Evolutionary conservation across 2,329 filamentous ascomycete species (phyloP), one percentile per base, ranked within the genome.

Genomic region (Colletotrichum falcatum): DNA sequence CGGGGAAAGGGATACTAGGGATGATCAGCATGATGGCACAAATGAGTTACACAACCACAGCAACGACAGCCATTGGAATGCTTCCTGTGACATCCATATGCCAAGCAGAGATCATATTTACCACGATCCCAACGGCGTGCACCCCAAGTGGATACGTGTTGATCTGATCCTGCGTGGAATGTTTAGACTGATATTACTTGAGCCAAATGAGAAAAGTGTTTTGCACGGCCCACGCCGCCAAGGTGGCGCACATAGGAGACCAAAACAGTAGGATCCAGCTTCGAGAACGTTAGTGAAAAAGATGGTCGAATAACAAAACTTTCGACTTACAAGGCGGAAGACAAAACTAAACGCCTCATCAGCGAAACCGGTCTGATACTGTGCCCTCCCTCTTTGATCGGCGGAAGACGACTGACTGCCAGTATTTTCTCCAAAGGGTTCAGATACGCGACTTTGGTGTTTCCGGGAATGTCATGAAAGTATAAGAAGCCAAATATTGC

Each of bases 391-490:
- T 73, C 71, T 35, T 73, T 74, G 62, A 76, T 77, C 23, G 73
- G 72, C 0, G 77, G 76, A 3, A 81, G 72, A 1, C 80, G 74
- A 42, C 76, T 74, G 11, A 85, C 70, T 74, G 84, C 86, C 68
- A 83, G 79, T 2, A 81, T 79, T 61, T 80, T 78, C 51, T 74
- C 75, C 26, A 74, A 75, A 18, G 72, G 56, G 7, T 65, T 72
- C 35, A 71, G 60, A 48, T 74, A 74, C 4, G 54, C 82, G 79
- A 83, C 83, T 14, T 75, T 76, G 0, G 76, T 79, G 8, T 72
- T 77, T 18, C 81, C 81, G 0, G 86, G 86, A 0, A 85, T 80
- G 44, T 87, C 85, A 0, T 85, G 85, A 70, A 88, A 87, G 74
- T 79, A 79, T 49, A 86, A 39, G 64, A 84, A 84, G 6, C 86